These are phyloP conservation scores for Haplosporangium sp. DNA, from an alignment of 371 early-diverging fungal genomes.

Conservation along the genomic window DNA sequence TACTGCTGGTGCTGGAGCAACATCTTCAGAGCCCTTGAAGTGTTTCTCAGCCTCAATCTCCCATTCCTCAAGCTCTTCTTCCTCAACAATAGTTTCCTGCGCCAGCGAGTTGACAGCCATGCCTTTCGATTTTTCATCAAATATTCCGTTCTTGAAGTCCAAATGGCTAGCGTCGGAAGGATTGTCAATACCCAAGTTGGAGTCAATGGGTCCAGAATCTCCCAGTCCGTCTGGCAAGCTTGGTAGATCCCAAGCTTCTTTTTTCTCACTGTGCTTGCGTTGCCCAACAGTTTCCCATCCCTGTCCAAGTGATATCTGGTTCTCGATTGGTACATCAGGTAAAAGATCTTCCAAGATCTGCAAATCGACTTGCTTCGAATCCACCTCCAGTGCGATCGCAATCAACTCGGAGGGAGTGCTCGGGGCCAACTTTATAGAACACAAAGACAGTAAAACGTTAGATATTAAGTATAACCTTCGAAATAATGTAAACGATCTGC, in stretches of 20 bases:
- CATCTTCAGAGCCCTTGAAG: conserved; percentile 47
- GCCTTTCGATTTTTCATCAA: background rate
- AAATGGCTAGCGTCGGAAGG: background rate
- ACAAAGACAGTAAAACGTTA: background rate
- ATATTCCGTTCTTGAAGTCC: background rate
- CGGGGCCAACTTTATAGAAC: conserved; percentile 33
- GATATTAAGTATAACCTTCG: background rate
- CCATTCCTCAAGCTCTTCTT: conserved; percentile 52
- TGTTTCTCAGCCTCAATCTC: conserved; percentile 52
- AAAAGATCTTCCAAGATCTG: conserved; percentile 18
- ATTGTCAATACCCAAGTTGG: background rate
- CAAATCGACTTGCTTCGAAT: conserved; percentile 30
- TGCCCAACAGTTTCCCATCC: conserved; percentile 37
- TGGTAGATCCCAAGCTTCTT: conserved; percentile 11
- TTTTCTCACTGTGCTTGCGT: conserved; percentile 9
- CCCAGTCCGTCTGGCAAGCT: conserved; percentile 16
- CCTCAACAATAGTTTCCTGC: conserved; percentile 12
- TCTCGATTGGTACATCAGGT: conserved; percentile 41
- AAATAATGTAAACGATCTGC: no score
- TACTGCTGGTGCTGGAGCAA: conserved; percentile 35
- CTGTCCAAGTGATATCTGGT: conserved; percentile 28
- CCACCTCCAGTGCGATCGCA: conserved; percentile 36
- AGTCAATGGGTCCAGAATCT: background rate
- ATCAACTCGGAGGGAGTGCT: conserved; percentile 48
- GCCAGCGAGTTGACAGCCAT: background rate